Evolutionary conservation across 495 filamentous ascomycete genomes (phyloP).

Genomic region (Penicillium simplicissimum): DNA sequence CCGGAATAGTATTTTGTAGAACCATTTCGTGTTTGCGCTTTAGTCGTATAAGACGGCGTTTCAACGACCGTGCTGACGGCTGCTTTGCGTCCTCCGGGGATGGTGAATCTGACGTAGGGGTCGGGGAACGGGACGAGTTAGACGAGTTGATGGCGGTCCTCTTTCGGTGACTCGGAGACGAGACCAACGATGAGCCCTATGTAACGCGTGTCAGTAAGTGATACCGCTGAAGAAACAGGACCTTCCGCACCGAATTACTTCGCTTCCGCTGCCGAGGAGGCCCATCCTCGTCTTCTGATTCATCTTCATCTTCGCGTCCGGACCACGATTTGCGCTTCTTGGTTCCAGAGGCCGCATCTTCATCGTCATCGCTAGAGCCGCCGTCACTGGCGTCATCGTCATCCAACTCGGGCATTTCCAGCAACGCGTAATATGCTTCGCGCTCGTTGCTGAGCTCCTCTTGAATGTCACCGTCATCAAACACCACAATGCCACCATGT

Average conservation of each 20-base stretch:
- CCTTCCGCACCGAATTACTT: constrained; percentile 75
- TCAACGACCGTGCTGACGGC: constrained; percentile 68
- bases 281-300: constrained; percentile 64
- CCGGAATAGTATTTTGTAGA: constrained; percentile 77
- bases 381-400: constrained; percentile 59
- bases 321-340: constrained; percentile 87
- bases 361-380: constrained; percentile 42
- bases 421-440: constrained; percentile 77
- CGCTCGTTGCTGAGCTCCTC: constrained; percentile 74
- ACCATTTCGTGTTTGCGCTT: constrained; percentile 73
- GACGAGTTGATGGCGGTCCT: constrained; percentile 40
- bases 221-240: not conserved
- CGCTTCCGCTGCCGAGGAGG: constrained; percentile 76
- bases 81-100: constrained; percentile 60
- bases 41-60: constrained; percentile 68
- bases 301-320: constrained; percentile 68
- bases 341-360: constrained; percentile 35
- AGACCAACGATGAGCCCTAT: constrained; percentile 61
- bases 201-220: constrained; percentile 27
- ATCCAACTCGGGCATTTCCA: constrained; percentile 88
- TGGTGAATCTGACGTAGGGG: constrained; percentile 50
- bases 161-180: constrained; percentile 48
- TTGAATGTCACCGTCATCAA: constrained; percentile 95
- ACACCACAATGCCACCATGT: constrained; percentile 83
- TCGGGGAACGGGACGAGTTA: constrained; percentile 48